Base-by-base conservation (phyloP, 495 filamentous ascomycete genomes). In the Penicillium coprophilum region DNA sequence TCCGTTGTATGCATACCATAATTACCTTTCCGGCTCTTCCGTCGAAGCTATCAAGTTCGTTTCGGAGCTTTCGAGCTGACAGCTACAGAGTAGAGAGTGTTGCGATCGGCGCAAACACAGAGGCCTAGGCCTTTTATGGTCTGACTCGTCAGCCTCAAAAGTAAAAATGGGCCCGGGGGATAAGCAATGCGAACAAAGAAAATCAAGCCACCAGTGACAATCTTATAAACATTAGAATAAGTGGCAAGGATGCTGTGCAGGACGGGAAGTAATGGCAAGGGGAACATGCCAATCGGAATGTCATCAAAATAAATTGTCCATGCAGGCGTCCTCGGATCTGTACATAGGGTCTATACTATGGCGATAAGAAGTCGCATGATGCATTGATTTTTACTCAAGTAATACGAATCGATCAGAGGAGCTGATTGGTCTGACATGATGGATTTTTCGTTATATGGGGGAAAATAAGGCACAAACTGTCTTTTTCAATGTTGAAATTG, bases 1-100 rank as follows among this genome's bases (percentile, higher is more conserved):
- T 36, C 15, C 13, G 6, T 13, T 34, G 21, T 30, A 64, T 67
- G 64, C 64, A 67, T 54, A 62, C 59, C 64, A 67, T 66, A 63
- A 59, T 63, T 66, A 31, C 60, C 62, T 58, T 61, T 57, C 58
- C 32, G 40, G 24, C 39, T 45, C 30, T 36, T 34, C 48, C 52
- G 32, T 63, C 60, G 58, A 57, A 61, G 63, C 60, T 61, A 53
- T 66, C 65, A n/a, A 56, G 9, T 46, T 28, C 24, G 7, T 17
- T 11, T 39, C 23, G 57, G 55, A 59, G 61, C 61, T 63, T 59
- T 53, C 51, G 36, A 56, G 50, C 51, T 60, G 59, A 57, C 56
- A 47, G n/a, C 30, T 27, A 27, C 12, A 13, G 23, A 2, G 11
- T 10, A 45, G 19, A 45, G 27, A 45, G 30, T 51, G 24, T 4